These are phyloP conservation scores for Paspalum notatum DNA, from an alignment of 176 grass and related monocot species.

Conservation along the genomic window DNA sequence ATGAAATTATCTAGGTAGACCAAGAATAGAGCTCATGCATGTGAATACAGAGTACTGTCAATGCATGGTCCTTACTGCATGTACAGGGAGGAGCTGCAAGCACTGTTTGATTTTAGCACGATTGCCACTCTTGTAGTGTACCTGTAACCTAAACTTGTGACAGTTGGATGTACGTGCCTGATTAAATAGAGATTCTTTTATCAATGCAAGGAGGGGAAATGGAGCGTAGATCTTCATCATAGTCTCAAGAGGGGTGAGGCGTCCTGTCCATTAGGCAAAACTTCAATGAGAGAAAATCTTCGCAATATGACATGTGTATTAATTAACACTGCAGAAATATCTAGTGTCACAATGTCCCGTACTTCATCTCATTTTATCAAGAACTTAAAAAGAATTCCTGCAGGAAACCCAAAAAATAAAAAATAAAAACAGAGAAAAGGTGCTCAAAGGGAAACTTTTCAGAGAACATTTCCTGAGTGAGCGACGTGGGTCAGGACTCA, in stretches of 20 bases:
- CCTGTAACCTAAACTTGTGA: slow-evolving; percentile 27
- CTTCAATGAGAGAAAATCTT: not conserved
- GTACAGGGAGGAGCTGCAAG: slow-evolving; percentile 15
- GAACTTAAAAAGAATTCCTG: slow-evolving; percentile 1
- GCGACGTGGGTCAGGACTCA: slow-evolving; percentile 49
- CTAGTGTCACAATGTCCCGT: not conserved
- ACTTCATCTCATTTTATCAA: not conserved
- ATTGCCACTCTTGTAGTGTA: slow-evolving; percentile 18
- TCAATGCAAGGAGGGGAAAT: slow-evolving; percentile 1
- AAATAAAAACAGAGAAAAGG: slow-evolving; percentile 46
- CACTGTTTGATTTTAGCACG: slow-evolving; percentile 29
- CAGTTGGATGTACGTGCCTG: slow-evolving; percentile 5
- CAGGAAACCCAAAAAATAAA: slow-evolving; percentile 8
- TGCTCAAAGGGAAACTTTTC: slow-evolving; percentile 52
- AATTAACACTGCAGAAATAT: slow-evolving; percentile 11
- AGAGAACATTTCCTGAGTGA: slow-evolving; percentile 59
- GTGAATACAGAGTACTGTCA: slow-evolving; percentile 24
- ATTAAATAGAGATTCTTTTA: slow-evolving; percentile 20
- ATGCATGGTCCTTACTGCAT: slow-evolving; percentile 32
- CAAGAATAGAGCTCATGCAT: slow-evolving; percentile 17
- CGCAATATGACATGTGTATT: not conserved
- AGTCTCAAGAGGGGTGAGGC: not conserved
- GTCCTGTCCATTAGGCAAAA: not conserved
- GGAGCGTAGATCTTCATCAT: not conserved
- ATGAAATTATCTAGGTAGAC: slow-evolving; percentile 11